These are phyloP conservation scores for Paramecium sonneborni DNA, from an alignment of 73 alveolate genomes.

Conservation along the genomic window DNA sequence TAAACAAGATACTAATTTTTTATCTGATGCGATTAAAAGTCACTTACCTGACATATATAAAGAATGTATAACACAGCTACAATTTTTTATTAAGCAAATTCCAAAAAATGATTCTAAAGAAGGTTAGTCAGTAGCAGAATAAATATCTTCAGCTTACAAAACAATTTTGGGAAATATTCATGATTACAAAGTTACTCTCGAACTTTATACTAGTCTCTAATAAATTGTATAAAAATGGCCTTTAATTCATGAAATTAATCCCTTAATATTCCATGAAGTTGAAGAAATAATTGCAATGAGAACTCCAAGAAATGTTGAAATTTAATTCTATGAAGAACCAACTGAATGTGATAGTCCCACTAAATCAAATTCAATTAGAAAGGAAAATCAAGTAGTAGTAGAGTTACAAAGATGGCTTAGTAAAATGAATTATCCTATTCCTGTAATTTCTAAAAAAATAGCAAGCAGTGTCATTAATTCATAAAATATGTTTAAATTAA, in stretches of 20 bases:
- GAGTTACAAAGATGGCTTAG: constrained; percentile 49
- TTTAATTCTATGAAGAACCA: background rate
- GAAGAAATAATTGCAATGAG: constrained; percentile 27
- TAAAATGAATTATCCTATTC: constrained; percentile 1
- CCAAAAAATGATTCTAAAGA: constrained; percentile 46
- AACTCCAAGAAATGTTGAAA: background rate
- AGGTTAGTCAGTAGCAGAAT: constrained; percentile 36
- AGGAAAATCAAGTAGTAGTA: constrained; percentile 36
- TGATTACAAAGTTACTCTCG: constrained; percentile 13
- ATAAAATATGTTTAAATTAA: constrained; percentile 27
- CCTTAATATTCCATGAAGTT: constrained; percentile 31
- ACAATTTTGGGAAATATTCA: background rate
- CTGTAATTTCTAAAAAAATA: constrained; percentile 16
- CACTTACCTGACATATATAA: background rate
- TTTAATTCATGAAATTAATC: constrained; percentile 3
- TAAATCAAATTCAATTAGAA: constrained; percentile 15
- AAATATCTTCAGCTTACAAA: background rate
- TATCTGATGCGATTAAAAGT: background rate
- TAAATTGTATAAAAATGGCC: constrained; percentile 22
- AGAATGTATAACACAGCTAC: constrained; percentile 17
- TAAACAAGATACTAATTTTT: background rate
- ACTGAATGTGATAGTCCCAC: constrained; percentile 54
- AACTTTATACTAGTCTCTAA: background rate
- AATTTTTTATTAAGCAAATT: constrained; percentile 1
- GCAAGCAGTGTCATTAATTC: constrained; percentile 45